These are phyloP conservation scores for Tylopilus plumbeoviolaceoides DNA, from an alignment of 768 basidiomycete genomes.

Conservation along the genomic window DNA sequence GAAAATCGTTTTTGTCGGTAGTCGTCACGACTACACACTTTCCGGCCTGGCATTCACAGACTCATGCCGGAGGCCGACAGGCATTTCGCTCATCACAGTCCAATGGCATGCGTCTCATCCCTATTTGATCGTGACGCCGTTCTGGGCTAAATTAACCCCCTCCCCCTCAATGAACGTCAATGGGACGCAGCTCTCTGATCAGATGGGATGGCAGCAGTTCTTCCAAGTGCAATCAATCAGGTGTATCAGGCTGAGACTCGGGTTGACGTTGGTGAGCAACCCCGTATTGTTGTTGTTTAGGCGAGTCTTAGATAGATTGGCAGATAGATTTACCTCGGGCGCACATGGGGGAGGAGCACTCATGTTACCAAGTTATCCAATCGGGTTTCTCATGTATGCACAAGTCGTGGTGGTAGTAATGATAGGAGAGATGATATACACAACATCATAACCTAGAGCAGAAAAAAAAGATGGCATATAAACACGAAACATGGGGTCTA, in stretches of 20 bases:
- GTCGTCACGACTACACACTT: too few species aligned
- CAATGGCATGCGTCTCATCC: not conserved
- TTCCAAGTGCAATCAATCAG: too few species aligned
- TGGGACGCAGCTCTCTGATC: not conserved
- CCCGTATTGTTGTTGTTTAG: not conserved
- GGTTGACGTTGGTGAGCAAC: not conserved
- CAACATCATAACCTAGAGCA: not conserved
- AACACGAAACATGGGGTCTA: not conserved
- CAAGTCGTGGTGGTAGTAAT: slow-evolving; percentile 1
- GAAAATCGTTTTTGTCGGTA: too few species aligned
- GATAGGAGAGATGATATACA: not conserved
- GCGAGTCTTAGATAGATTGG: not conserved
- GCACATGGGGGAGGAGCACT: not conserved
- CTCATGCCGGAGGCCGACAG: not conserved
- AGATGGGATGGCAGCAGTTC: not conserved
- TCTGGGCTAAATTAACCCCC: not conserved
- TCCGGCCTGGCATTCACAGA: too few species aligned
- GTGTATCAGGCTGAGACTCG: not conserved
- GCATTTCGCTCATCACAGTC: not conserved
- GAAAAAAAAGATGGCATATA: slow-evolving; percentile 1
- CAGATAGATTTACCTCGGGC: not conserved
- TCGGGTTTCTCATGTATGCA: not conserved
- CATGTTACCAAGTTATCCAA: not conserved
- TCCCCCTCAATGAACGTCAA: not conserved
- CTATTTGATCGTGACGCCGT: not conserved